Percentiles rank a stretch among this genome's conserved stretches.
Conservation (phyloP, 176 grass and related monocot species). For the Phyllostachys edulis region DNA sequence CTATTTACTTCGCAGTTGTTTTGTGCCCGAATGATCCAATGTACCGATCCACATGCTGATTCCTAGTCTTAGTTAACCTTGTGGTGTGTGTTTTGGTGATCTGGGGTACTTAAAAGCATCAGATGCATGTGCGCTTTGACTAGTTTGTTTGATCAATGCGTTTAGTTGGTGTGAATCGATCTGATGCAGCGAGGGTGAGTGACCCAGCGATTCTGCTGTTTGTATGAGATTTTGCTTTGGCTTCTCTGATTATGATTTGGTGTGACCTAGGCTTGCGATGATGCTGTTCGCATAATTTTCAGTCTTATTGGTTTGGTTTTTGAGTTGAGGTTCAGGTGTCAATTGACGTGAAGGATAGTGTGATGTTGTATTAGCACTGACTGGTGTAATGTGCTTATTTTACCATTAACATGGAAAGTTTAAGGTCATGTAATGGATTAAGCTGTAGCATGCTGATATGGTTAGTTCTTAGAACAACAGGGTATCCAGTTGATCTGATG, state of each 20-base stretch:
- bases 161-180: neutral
- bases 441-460: slow-evolving; percentile 1
- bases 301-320: neutral
- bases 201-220: neutral
- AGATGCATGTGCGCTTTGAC: neutral
- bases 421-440: neutral
- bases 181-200: neutral
- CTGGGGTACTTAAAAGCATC: neutral
- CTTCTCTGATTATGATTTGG: neutral
- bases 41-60: neutral
- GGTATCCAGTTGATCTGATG: neutral
- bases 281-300: neutral
- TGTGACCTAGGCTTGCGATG: neutral
- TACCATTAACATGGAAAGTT: neutral
- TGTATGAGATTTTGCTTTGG: neutral
- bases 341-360: neutral
- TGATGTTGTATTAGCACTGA: neutral
- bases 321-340: neutral
- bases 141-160: neutral
- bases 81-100: neutral
- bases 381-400: neutral
- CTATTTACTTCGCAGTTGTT: neutral
- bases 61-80: neutral
- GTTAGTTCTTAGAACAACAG: neutral
- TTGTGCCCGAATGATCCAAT: neutral